Conservation (phyloP, 1,139 yeast species). For the Saccharomyces hybrid region DNA sequence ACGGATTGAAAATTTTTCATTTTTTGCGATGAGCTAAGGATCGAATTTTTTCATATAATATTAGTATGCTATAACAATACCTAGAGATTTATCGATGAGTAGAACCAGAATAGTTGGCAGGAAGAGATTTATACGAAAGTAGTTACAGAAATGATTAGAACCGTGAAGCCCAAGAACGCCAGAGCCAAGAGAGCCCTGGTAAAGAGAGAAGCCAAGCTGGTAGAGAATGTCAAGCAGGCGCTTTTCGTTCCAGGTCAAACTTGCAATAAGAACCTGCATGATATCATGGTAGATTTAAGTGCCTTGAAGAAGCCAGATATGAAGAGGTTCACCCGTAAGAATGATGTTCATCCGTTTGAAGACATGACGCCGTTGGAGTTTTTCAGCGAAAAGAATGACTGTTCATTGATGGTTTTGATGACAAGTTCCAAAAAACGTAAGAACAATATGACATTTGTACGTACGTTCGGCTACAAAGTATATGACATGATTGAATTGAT, state of each 20-base stretch:
- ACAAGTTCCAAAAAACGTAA: conserved; percentile 88
- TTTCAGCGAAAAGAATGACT: conserved; percentile 88
- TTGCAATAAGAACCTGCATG: conserved; percentile 72
- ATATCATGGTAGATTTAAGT: conserved; percentile 81
- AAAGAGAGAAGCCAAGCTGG: conserved; percentile 77
- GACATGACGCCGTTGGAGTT: conserved; percentile 83
- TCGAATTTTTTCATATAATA: neutral
- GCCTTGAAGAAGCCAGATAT: conserved; percentile 88
- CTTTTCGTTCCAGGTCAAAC: conserved; percentile 87
- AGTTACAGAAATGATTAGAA: conserved; percentile 47
- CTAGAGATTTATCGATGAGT: neutral
- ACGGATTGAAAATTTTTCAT: neutral
- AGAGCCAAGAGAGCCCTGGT: conserved; percentile 93
- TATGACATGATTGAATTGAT: conserved; percentile 92
- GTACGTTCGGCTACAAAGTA: conserved; percentile 83
- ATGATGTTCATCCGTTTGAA: conserved; percentile 87
- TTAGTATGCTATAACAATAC: neutral
- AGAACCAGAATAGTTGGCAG: neutral
- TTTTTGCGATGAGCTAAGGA: conserved; percentile 1
- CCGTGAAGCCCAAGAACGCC: conserved; percentile 84
- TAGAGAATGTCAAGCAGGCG: conserved; percentile 85
- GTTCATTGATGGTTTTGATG: conserved; percentile 76
- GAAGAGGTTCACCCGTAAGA: conserved; percentile 80
- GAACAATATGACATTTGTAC: conserved; percentile 74
- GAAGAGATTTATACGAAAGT: neutral